Evolutionary conservation across 768 basidiomycete genomes (phyloP), one percentile per base, ranked within the genome.

Genomic region (Psilocybe tampanensis): DNA sequence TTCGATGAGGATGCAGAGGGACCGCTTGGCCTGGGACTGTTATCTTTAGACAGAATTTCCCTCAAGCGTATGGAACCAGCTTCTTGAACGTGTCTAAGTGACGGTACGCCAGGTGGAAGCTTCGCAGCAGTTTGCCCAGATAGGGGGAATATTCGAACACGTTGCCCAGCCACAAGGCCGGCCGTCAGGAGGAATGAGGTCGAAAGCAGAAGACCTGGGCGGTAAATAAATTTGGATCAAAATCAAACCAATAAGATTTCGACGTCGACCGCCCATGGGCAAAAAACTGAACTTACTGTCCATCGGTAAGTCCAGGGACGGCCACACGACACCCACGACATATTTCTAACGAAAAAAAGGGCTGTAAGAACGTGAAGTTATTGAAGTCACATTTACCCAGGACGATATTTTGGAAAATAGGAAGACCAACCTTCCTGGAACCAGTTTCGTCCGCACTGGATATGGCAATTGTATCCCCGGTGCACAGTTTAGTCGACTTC

Each of bases 271-370:
- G 50, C 56, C 51, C 47, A 47, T 42, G 52, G 47, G 50, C 41
- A 29, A 18, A 53, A 41, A 52, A 49, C 32, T 34, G 53, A 58
- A 78, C 85, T 65, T 69, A 89, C 91, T 74, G 58, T 85, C 81
- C 50, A 77, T 78, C 23, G 83, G 67, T 53, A 86, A 52, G 8
- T 89, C 87, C 44, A 79, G 64, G 36, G 86, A 88, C n/a, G 90
- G 90, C 91, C 91, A 93, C 63, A 82, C 80, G 44, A 86, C 73
- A 5, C 91, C 92, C 52, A 92, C 75, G 12, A 86, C 82, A 68
- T 86, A 86, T 43, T 77, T 71, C 87, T 89, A 66, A 66, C 55
- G 43, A 32, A 57, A 52, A 58, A 32, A 39, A n/a, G 4, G 6
- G 4, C 15, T 39, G n/a, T 15, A 5, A 39, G 36, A 39, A 39